These are phyloP conservation scores for Luzula sylvatica DNA, from an alignment of 176 grass and related monocot species.

Conservation along the genomic window DNA sequence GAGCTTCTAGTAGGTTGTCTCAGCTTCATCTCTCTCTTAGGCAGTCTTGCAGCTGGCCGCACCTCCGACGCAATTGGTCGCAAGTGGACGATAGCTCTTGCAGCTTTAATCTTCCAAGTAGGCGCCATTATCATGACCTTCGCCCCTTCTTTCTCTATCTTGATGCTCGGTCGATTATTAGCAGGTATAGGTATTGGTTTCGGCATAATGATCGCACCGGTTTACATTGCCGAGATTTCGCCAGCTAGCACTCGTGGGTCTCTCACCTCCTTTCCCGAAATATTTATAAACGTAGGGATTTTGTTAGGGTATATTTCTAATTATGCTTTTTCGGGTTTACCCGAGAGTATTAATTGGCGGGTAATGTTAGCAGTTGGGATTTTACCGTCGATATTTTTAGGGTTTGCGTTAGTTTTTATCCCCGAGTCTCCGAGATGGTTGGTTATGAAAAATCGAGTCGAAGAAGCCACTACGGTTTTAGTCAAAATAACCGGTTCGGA, in stretches of 20 bases:
- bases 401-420: slow-evolving; percentile 55
- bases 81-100: slow-evolving; percentile 71
- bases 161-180: slow-evolving; percentile 64
- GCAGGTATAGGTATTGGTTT: slow-evolving; percentile 76
- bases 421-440: slow-evolving; percentile 83
- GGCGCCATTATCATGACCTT: slow-evolving; percentile 64
- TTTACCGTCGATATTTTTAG: slow-evolving; percentile 58
- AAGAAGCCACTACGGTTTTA: slow-evolving; percentile 46
- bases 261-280: slow-evolving; percentile 69
- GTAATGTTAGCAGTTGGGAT: slow-evolving; percentile 87
- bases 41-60: slow-evolving; percentile 61
- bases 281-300: slow-evolving; percentile 84
- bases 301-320: slow-evolving; percentile 83
- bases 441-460: slow-evolving; percentile 35
- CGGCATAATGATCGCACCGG: slow-evolving; percentile 68
- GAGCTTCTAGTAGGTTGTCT: slow-evolving; percentile 74
- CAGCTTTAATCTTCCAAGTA: slow-evolving; percentile 53
- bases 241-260: slow-evolving; percentile 43
- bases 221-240: slow-evolving; percentile 87
- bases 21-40: slow-evolving; percentile 74
- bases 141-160: slow-evolving; percentile 47
- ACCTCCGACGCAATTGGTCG: slow-evolving; percentile 59
- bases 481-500: slow-evolving; percentile 40
- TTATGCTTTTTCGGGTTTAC: slow-evolving; percentile 58
- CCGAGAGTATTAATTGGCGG: slow-evolving; percentile 65